A percentile compares a stretch with the other conserved stretches of the same genome.
phyloP scores from a whole-genome alignment of 129 eudicot genomes.

The Glebionis coronaria region DNA sequence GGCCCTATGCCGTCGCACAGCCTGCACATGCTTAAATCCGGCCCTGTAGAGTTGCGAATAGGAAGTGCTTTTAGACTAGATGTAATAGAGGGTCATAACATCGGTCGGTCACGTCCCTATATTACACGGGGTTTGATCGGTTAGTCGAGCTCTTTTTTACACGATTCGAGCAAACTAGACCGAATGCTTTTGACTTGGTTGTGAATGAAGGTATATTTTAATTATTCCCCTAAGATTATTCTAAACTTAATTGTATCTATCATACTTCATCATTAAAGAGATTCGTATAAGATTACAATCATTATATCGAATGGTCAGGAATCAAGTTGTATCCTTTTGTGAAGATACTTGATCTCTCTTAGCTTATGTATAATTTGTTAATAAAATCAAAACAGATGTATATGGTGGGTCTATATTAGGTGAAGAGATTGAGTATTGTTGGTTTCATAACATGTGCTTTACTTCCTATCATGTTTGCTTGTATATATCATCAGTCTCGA shows the following conservation, averaged over 20 bases:
- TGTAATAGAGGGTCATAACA: too few species aligned
- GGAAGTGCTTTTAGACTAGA: too few species aligned
- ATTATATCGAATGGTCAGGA: neutral
- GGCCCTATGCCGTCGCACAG: too few species aligned
- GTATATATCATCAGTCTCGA: slow-evolving; percentile 18
- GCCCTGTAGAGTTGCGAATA: too few species aligned
- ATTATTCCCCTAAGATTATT: neutral
- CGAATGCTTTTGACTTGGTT: too few species aligned
- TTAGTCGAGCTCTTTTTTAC: too few species aligned
- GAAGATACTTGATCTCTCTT: slow-evolving; percentile 9
- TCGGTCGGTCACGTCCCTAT: too few species aligned
- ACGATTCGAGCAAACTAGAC: too few species aligned
- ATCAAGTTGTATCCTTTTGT: slow-evolving; percentile 4
- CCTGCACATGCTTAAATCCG: too few species aligned
- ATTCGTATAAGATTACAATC: neutral
- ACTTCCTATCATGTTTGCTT: slow-evolving; percentile 35
- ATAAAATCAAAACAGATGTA: neutral
- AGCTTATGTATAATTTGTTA: neutral
- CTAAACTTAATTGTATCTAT: neutral
- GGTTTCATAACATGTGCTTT: slow-evolving; percentile 28
- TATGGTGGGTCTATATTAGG: slow-evolving; percentile 29
- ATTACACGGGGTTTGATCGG: too few species aligned
- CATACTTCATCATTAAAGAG: neutral
- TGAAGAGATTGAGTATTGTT: slow-evolving; percentile 28
- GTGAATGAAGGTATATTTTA: too few species aligned